A percentile compares a stretch with the other conserved stretches of the same genome.
Evolutionary conservation across 257 asterid genomes (phyloP).

Genomic region (Cynanchum wilfordii): DNA sequence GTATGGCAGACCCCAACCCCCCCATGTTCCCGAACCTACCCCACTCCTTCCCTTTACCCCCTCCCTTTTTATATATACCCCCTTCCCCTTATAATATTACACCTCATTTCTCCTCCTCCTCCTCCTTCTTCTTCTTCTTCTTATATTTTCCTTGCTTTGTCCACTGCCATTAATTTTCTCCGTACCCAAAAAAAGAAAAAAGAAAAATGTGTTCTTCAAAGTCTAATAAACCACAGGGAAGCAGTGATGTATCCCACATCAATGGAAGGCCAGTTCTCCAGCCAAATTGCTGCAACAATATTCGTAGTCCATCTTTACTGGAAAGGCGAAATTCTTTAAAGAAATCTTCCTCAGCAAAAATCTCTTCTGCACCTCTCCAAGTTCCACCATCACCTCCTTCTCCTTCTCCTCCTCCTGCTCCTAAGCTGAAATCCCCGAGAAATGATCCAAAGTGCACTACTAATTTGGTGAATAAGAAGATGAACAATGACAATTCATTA

Average conservation of each 20-base stretch:
- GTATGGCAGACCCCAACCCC: constrained; percentile 50
- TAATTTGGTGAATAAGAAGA: constrained; percentile 24
- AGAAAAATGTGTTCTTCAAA: constrained; percentile 48
- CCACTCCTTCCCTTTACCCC: constrained; percentile 9
- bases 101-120: neutral
- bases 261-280: constrained; percentile 44
- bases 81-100: neutral
- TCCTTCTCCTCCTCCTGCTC: constrained; percentile 27
- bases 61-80: too few species aligned
- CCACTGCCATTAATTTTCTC: neutral
- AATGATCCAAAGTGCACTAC: constrained; percentile 18
- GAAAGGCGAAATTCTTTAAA: constrained; percentile 46
- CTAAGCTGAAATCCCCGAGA: constrained; percentile 40
- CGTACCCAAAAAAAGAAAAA: neutral
- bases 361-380: constrained; percentile 10
- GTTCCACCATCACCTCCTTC: constrained; percentile 1
- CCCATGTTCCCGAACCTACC: constrained; percentile 44
- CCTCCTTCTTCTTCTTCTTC: neutral
- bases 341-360: constrained; percentile 14
- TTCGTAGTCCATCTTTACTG: constrained; percentile 32
- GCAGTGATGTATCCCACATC: constrained; percentile 21
- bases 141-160: neutral
- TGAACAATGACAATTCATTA: constrained; percentile 23
- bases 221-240: constrained; percentile 37
- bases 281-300: constrained; percentile 31